Evolutionary conservation across 441 rosid genomes (phyloP).

Genomic region (Gossypium gossypioides): DNA sequence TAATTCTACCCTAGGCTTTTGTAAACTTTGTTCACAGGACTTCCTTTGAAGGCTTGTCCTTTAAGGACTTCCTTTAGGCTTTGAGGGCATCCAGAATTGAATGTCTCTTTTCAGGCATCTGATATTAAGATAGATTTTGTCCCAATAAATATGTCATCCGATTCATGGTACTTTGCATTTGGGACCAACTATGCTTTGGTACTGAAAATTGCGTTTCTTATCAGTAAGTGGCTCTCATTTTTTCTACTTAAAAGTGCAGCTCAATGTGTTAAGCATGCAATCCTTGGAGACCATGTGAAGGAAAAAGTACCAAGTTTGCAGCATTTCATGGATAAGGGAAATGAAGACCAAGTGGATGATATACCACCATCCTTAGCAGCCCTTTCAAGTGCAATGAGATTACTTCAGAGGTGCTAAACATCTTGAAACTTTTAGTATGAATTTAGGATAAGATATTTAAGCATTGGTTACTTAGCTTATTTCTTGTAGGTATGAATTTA

Average conservation of each 20-base stretch:
- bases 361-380: conserved; percentile 70
- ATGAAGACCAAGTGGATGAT: conserved; percentile 24
- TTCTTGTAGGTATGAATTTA: conserved; percentile 57
- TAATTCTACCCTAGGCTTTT: background rate
- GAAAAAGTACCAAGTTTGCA: conserved; percentile 59
- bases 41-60: background rate
- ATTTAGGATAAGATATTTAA: conserved; percentile 13
- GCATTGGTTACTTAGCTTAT: background rate
- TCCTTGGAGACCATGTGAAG: conserved; percentile 52
- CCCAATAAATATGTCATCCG: background rate
- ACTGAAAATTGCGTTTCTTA: background rate
- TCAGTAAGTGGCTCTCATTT: background rate
- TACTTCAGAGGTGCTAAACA: conserved; percentile 48
- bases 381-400: conserved; percentile 58
- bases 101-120: background rate
- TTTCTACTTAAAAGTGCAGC: conserved; percentile 27
- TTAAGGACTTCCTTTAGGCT: background rate
- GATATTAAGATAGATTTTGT: background rate
- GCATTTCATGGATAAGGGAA: conserved; percentile 41
- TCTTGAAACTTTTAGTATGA: background rate
- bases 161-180: background rate
- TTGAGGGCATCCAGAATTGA: background rate
- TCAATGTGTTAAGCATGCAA: conserved; percentile 33
- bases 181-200: background rate
- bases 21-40: background rate